A percentile compares a stretch with the other conserved stretches of the same genome.
phyloP scores from a whole-genome alignment of 1,284 basidiomycete species.

The Coniferiporia sulphurascens region DNA sequence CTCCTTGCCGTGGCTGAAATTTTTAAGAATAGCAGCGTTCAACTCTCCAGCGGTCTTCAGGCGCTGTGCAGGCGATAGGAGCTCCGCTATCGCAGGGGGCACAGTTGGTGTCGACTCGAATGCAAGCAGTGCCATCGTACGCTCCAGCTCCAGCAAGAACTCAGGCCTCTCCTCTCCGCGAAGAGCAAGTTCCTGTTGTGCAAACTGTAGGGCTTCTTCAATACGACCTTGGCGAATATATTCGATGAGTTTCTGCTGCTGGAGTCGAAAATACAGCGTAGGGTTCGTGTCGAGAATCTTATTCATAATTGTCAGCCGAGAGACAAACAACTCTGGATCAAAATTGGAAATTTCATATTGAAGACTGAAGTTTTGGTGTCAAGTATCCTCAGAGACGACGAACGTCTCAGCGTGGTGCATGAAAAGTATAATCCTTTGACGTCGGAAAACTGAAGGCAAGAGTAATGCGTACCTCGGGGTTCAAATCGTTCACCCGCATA shows the following conservation, averaged over 20 bases:
- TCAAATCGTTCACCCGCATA: constrained; percentile 88
- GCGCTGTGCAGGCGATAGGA: constrained; percentile 83
- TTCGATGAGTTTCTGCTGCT: constrained; percentile 94
- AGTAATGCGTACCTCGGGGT: constrained; percentile 82
- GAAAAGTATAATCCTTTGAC: constrained; percentile 81
- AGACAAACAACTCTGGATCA: constrained; percentile 20
- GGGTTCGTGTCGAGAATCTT: constrained; percentile 96
- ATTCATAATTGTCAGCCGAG: constrained; percentile 18
- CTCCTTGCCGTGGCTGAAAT: constrained; percentile 86
- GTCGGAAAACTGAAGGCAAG: constrained; percentile 12
- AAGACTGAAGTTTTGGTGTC: constrained; percentile 84
- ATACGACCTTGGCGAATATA: constrained; percentile 82
- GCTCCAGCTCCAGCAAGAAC: constrained; percentile 87
- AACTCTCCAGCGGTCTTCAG: constrained; percentile 92
- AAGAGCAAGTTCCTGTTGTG: constrained; percentile 89
- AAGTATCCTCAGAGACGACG: constrained; percentile 69
- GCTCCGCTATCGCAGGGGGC: constrained; percentile 66
- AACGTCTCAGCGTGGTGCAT: constrained; percentile 98
- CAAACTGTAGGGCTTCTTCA: constrained; percentile 82
- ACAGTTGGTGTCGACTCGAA: constrained; percentile 67
- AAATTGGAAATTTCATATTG: constrained; percentile 60
- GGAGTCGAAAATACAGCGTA: constrained; percentile 85
- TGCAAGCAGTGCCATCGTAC: constrained; percentile 92
- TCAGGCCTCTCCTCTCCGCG: constrained; percentile 93
- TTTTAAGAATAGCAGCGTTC: constrained; percentile 92